A percentile compares a stretch with the other conserved stretches of the same genome.
These are phyloP conservation scores for Fremontodendron californicum DNA, from an alignment of 345 rosid genomes.

Conservation along the genomic window DNA sequence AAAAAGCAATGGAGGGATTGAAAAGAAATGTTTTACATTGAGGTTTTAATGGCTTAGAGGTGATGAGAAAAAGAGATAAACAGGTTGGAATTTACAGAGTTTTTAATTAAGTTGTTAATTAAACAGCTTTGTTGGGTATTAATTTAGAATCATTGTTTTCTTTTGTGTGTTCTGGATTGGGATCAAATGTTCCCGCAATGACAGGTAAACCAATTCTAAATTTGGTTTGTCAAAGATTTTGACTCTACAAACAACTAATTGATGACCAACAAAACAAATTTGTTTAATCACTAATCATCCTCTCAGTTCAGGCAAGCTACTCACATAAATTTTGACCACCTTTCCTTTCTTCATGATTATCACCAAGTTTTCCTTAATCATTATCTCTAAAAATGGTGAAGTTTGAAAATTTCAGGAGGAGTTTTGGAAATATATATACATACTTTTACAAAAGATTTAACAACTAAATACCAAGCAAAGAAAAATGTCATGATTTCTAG, in stretches of 20 bases:
- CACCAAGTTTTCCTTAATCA: background rate
- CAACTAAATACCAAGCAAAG: too few relatives aligned
- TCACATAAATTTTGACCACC: background rate
- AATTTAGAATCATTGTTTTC: background rate
- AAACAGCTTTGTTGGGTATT: background rate
- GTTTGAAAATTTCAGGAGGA: too few relatives aligned
- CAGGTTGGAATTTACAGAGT: background rate
- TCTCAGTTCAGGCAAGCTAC: background rate
- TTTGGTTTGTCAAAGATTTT: background rate
- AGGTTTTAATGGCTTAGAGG: background rate
- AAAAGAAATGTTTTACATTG: background rate
- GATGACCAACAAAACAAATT: background rate
- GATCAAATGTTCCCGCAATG: background rate
- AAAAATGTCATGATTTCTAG: too few relatives aligned
- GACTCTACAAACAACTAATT: background rate
- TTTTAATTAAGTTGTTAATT: background rate
- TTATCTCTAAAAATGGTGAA: too few relatives aligned
- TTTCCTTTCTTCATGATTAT: background rate
- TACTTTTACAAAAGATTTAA: too few relatives aligned
- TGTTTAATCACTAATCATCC: background rate
- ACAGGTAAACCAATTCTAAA: conserved; percentile 20
- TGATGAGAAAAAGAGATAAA: background rate
- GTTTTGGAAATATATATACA: too few relatives aligned
- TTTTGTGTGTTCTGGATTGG: too few relatives aligned
- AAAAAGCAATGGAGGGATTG: background rate